Base-by-base conservation (phyloP, 1,139 yeast genomes). In the Yamadazyma kanchanaburiensis region DNA sequence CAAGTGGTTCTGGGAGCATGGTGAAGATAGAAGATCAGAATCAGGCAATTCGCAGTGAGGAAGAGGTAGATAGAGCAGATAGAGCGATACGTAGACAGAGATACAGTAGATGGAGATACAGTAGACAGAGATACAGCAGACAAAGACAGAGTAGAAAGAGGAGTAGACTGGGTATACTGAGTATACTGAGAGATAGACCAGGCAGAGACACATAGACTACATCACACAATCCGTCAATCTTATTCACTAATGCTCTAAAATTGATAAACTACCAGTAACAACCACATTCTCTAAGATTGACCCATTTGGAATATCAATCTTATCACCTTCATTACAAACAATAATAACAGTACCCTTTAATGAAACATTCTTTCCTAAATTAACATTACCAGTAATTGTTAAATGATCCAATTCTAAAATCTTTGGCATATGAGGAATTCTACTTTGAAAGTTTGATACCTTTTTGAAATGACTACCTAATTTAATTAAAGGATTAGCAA, bases 261-360 rank as follows among this genome's bases (percentile, higher is more conserved):
- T 89, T 51, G 95, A 87, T 64, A 91, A 77, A 67, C 86, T 87
- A 59, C 98, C 98, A 36, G 98, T 91, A 49, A 91, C 88, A 45
- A 91, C 98, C 32, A 89, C 97, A 52, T 91, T 91, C 62, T 91
- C 98, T 51, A 91, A 74, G 34, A 88, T 74, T 16, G 95, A 75
- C 25, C 98, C 98, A 54, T 91, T 89, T 48, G 98, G 98, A 69
- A 91, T 86, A 57, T 91, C 97, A 50, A 91, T 91, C 66, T 79
- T 86, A 57, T 87, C 94, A 42, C 97, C 97, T 53, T 91, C 98
- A 40, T 91, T 89, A 64, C 97, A 89, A 35, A 91, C 98, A 48
- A 91, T 87, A 51, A 91, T 91, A 40, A 91, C 98, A 10, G 98
- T 91, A 42, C 98, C 98, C 73, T 86, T 91, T 54, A 91, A 75